These are phyloP conservation scores for Trametes gibbosa DNA, from an alignment of 768 basidiomycete genomes.

Conservation along the genomic window DNA sequence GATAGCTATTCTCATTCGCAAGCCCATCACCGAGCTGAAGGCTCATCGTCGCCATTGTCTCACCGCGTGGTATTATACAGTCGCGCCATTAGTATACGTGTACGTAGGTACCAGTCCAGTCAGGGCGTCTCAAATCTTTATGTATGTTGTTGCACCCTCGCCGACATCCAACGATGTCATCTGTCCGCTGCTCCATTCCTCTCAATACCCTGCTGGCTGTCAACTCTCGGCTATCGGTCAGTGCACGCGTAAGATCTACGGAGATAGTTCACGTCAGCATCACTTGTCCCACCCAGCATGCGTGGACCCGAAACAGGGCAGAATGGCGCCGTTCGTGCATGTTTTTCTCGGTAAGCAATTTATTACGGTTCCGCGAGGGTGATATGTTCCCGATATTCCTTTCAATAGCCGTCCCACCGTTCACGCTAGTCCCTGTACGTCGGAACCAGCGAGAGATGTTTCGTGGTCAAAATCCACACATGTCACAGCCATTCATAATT, in stretches of 20 bases:
- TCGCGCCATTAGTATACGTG: constrained; percentile 10
- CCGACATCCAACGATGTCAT: neutral
- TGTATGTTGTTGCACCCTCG: neutral
- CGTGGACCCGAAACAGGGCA: constrained; percentile 1
- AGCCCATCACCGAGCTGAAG: constrained; percentile 15
- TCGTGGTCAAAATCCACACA: neutral
- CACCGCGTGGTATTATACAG: constrained; percentile 29
- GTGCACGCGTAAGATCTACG: neutral
- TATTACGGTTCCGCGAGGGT: neutral
- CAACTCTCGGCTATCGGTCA: too few relatives aligned
- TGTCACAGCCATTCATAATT: neutral
- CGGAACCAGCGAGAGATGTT: neutral
- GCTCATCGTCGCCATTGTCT: constrained; percentile 14
- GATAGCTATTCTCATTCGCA: constrained; percentile 12
- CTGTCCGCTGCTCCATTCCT: too few relatives aligned
- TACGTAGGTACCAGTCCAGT: constrained; percentile 21
- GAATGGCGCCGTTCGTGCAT: neutral
- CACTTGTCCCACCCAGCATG: neutral
- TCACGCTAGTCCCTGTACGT: neutral
- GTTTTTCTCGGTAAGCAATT: neutral
- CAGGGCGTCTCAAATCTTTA: neutral
- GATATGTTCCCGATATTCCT: neutral
- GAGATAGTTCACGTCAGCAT: neutral
- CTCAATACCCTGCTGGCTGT: too few relatives aligned
- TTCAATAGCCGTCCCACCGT: neutral